Evolutionary conservation across 306 rosid species (phyloP).

Genomic region (Biancaea sappan): DNA sequence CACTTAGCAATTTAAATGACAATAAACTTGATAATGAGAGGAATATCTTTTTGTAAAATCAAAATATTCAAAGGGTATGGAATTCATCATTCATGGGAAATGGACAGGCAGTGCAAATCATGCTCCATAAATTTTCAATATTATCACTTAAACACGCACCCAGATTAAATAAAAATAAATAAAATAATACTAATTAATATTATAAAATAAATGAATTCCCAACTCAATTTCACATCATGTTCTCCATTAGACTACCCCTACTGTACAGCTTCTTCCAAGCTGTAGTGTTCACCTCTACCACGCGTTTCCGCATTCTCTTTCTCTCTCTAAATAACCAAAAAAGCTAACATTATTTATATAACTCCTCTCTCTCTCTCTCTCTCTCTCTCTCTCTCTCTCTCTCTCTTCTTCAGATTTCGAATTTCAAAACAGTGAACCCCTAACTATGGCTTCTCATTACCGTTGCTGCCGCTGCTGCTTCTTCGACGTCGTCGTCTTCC

Average conservation of each 20-base stretch:
- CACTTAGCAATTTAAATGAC: no score
- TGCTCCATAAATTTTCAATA: background rate
- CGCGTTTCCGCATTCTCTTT: slow-evolving; percentile 29
- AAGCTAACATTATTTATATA: background rate
- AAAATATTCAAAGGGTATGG: background rate
- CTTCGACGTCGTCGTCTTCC: background rate
- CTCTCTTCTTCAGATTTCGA: background rate
- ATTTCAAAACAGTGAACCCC: background rate
- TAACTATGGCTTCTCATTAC: slow-evolving; percentile 15
- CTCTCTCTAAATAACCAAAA: slow-evolving; percentile 15
- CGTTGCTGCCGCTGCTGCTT: slow-evolving; percentile 1
- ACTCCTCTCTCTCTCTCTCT: background rate
- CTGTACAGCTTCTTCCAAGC: slow-evolving; percentile 31
- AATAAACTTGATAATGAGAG: no score
- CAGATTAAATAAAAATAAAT: background rate
- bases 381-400: background rate
- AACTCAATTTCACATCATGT: background rate
- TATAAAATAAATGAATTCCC: background rate
- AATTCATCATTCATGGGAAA: no score
- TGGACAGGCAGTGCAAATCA: background rate
- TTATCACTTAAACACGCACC: background rate
- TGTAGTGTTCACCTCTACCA: slow-evolving; percentile 17
- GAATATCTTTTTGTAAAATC: background rate
- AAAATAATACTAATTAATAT: no score
- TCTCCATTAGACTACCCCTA: background rate